Base-by-base conservation (phyloP, 1,284 basidiomycete species). In the Acaromyces ingoldii region DNA sequence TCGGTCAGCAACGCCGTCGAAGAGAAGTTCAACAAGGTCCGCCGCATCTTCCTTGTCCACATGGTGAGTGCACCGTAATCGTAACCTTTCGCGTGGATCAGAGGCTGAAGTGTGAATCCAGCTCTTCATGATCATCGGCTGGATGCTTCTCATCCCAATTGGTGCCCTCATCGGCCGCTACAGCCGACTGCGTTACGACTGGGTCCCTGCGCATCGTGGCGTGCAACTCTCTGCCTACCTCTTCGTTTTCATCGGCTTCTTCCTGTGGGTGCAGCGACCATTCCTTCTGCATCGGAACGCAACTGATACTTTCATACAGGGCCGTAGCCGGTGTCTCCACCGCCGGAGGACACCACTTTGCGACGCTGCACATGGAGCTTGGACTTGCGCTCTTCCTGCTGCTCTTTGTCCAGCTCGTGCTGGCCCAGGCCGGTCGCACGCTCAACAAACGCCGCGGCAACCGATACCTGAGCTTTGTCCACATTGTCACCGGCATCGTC, bases 351-450 rank as follows among this genome's bases (percentile, higher is more conserved):
- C 49, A 22, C 24, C 48, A 58, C 55, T 44, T 44, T 44, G 41
- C 11, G n/a, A n/a, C 26, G n/a, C 13, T 22, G 19, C 41, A 44
- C 17, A 26, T 28, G 10, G 78, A 78, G 76, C 79, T 80, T 63
- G 85, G 86, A 28, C 69, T 83, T 39, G 79, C 78, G 5, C 74
- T 87, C 37, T 81, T 86, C 55, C 77, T 80, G 37, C 76, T 87
- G n/a, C 83, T 85, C 65, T 36, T 83, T 46, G 49, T 80, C 10
- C 86, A 88, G 72, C 77, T 80, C 57, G 60, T 69, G 1, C 70
- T 86, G 7, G 86, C 85, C 3, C 78, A 79, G 3, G 60, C 83
- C 53, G 61, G 21, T 29, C 44, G 28, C 31, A 59, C 53, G 15
- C 59, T 82, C 50, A 83, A 83, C 58, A 62, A 22, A 21, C 44